Evolutionary conservation across 441 rosid genomes (phyloP), one percentile per base, ranked within the genome.

Genomic region (Jatropha podagrica): DNA sequence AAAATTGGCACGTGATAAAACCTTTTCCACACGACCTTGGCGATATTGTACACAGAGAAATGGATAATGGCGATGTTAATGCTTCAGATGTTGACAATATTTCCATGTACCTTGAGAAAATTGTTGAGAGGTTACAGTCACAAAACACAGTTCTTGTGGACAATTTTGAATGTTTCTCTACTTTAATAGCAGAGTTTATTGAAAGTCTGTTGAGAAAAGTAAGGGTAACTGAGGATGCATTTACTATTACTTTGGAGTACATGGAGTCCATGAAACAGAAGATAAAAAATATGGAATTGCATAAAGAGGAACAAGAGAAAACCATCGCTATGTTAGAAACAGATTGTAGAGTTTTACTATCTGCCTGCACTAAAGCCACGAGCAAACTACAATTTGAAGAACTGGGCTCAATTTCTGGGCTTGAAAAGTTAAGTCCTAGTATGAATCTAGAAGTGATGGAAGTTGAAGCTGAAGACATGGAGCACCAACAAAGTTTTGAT

Each of bases 301-400:
- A 61, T 78, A 86, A 83, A 82, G 81, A 73, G 55, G 90, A 91
- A 76, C 88, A 86, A 69, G 92, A 86, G 77, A 81, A 79, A 77
- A 85, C 82, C 62, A 81, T 86, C 26, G 74, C 84, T 58, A 68
- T 74, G 46, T 79, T 90, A 74, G 86, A 89, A 78, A 88, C 83
- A 66, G 90, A 87, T 72, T 78, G 79, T 71, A 79, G 80, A 46
- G 78, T 81, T 73, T 82, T 95, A 70, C 77, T 84, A 75, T 88
- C 91, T 76, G 91, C 89, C 54, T 92, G 97, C 80, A 79, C 70
- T 66, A 82, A 83, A 81, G 93, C 91, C 78, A 82, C 86, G 68
- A 83, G 82, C 72, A 78, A 83, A 68, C 82, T 95, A 81, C 90
- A 88, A 75, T 74, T 79, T 63, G 93, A 87, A 83, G 88, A 84